Conservation (phyloP, 2,329 filamentous ascomycete genomes). For the Catunica adiposa region DNA sequence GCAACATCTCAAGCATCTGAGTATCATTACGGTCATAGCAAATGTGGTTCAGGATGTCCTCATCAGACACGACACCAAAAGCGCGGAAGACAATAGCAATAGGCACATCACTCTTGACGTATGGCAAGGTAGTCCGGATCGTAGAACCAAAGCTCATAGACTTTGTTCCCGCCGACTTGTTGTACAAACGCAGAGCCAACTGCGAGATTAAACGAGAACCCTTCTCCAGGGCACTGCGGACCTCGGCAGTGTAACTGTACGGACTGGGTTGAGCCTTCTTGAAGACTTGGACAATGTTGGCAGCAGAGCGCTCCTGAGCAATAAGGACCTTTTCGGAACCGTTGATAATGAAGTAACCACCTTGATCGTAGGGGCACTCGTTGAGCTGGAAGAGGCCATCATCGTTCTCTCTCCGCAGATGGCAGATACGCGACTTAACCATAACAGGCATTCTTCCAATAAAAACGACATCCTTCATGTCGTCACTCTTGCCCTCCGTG, state of each 20-base stretch:
- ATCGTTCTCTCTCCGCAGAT: constrained; percentile 67
- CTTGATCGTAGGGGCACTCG: constrained; percentile 95
- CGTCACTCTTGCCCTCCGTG: constrained; percentile 26
- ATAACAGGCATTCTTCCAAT: constrained; percentile 95
- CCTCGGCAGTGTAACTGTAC: constrained; percentile 86
- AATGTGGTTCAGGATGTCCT: constrained; percentile 95
- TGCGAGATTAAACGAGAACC: constrained; percentile 89
- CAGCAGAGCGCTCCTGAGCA: constrained; percentile 89
- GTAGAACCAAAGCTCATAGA: constrained; percentile 63
- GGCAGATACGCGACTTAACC: constrained; percentile 93
- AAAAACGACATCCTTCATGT: constrained; percentile 59
- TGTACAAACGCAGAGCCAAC: constrained; percentile 75
- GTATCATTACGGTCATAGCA: constrained; percentile 91
- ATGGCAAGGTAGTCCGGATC: constrained; percentile 80
- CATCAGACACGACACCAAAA: constrained; percentile 86
- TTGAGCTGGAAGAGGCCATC: constrained; percentile 80
- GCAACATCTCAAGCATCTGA: constrained; percentile 93
- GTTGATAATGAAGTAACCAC: constrained; percentile 98
- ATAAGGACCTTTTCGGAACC: constrained; percentile 97
- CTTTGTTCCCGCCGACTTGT: constrained; percentile 65
- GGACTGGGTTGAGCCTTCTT: constrained; percentile 89
- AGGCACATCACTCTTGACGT: constrained; percentile 84
- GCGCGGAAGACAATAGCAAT: constrained; percentile 93
- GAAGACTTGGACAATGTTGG: constrained; percentile 98
- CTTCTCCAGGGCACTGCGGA: constrained; percentile 89